Percentiles rank a stretch among this genome's conserved stretches.
Conservation (phyloP, 2,329 filamentous ascomycete species). For the Ascosphaera acerosa region DNA sequence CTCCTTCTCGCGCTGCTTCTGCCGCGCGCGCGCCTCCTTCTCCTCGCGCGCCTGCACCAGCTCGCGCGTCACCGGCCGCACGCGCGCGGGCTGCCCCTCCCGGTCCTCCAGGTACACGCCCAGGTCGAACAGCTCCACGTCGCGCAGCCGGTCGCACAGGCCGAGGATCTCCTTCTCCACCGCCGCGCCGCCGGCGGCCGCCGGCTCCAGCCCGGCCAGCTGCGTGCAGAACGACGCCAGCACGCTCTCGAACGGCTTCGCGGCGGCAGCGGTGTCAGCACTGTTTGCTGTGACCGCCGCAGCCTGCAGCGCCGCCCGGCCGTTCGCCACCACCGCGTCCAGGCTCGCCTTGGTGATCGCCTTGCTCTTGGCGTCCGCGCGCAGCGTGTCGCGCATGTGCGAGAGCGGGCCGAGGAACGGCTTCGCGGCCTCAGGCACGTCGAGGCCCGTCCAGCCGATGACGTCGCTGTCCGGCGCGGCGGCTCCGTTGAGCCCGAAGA, state of each 20-base stretch:
- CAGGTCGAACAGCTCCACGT: conserved; percentile 54
- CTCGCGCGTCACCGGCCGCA: conserved; percentile 37
- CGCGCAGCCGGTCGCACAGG: conserved; percentile 57
- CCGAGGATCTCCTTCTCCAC: conserved; percentile 46
- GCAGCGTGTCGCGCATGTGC: conserved; percentile 30
- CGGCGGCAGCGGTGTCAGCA: conserved; percentile 8
- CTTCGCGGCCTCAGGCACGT: conserved; percentile 33
- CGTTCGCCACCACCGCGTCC: conserved; percentile 15
- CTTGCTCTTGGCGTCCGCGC: conserved; percentile 28
- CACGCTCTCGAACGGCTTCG: conserved; percentile 23
- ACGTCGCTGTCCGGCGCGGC: conserved; percentile 13
- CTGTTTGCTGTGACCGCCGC: conserved; percentile 5
- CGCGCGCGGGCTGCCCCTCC: conserved; percentile 40
- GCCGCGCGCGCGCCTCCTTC: conserved; percentile 19
- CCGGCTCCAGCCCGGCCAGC: conserved; percentile 14
- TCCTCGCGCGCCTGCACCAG: conserved; percentile 27
- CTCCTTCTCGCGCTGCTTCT: conserved; percentile 33
- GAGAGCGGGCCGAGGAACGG: conserved; percentile 35
- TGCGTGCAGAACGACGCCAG: conserved; percentile 18
- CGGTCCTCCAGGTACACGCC: conserved; percentile 78
- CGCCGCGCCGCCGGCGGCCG: conserved; percentile 26
- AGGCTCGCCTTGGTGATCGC: conserved; percentile 16
- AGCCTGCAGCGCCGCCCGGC: conserved; percentile 3
- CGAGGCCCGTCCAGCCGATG: conserved; percentile 40
- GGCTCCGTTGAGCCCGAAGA: conserved; percentile 43